Evolutionary conservation across 2,329 filamentous ascomycete genomes (phyloP).

Genomic region (Lojkania enalia): DNA sequence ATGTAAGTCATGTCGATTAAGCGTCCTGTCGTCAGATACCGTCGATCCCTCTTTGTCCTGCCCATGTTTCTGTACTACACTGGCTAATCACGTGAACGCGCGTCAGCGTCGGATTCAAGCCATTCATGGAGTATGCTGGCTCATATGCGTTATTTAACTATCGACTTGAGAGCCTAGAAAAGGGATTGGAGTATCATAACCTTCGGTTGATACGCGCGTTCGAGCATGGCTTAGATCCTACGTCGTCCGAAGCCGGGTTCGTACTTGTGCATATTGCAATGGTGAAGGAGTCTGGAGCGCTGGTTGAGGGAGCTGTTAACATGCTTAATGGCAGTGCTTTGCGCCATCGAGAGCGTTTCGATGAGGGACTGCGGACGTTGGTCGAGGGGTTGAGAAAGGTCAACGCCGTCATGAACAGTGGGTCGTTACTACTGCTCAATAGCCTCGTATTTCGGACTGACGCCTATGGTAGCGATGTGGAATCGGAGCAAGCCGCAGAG

Average conservation of each 20-base stretch:
- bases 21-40: not conserved
- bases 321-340: constrained; percentile 60
- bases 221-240: constrained; percentile 82
- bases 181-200: constrained; percentile 61
- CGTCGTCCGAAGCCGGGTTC: constrained; percentile 90
- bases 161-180: constrained; percentile 58
- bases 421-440: constrained; percentile 23
- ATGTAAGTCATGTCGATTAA: constrained; percentile 64
- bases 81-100: constrained; percentile 23
- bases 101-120: constrained; percentile 71
- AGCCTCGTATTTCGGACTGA: constrained; percentile 7
- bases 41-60: no score
- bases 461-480: constrained; percentile 71
- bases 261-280: constrained; percentile 96
- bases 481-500: constrained; percentile 77
- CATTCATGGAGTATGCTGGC: constrained; percentile 84
- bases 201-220: constrained; percentile 88
- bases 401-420: constrained; percentile 77
- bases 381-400: constrained; percentile 68
- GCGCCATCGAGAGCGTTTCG: constrained; percentile 60
- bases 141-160: constrained; percentile 68
- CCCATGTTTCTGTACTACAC: not conserved
- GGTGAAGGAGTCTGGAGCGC: constrained; percentile 80
- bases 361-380: constrained; percentile 55
- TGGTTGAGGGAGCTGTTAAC: constrained; percentile 73